Evolutionary conservation across 345 rosid species (phyloP).

Genomic region (Arabis hirsuta): DNA sequence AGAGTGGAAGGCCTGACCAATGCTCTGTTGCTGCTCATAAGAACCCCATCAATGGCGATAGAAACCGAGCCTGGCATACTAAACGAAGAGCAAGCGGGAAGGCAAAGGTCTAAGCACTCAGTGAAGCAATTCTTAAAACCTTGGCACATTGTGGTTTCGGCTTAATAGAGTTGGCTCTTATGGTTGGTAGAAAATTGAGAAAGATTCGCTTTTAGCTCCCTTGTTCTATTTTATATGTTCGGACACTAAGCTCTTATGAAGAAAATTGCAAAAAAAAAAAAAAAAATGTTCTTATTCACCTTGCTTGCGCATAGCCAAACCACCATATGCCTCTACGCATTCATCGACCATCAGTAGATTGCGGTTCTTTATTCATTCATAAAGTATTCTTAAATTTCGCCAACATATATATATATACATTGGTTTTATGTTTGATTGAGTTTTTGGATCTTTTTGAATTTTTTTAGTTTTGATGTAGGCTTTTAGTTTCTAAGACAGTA

Average conservation of each 20-base stretch:
- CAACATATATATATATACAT: too few relatives aligned
- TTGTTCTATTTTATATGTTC: slow-evolving; percentile 4
- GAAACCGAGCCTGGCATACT: slow-evolving; percentile 58
- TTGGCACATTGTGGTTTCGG: slow-evolving; percentile 18
- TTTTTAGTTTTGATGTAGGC: too few relatives aligned
- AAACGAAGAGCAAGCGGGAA: slow-evolving; percentile 72
- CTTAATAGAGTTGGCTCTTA: slow-evolving; percentile 16
- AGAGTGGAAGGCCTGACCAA: slow-evolving; percentile 56
- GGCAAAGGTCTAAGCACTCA: slow-evolving; percentile 58
- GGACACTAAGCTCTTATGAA: background rate
- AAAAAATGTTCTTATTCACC: background rate
- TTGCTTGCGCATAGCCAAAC: too few relatives aligned
- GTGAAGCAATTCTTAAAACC: slow-evolving; percentile 18
- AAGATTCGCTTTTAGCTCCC: slow-evolving; percentile 3
- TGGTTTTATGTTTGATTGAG: too few relatives aligned
- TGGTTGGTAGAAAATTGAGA: slow-evolving; percentile 20
- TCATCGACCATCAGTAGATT: too few relatives aligned
- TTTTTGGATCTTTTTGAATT: too few relatives aligned
- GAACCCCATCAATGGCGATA: slow-evolving; percentile 60
- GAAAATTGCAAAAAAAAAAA: background rate
- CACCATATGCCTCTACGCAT: too few relatives aligned
- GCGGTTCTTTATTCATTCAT: too few relatives aligned
- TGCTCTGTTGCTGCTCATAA: slow-evolving; percentile 87
- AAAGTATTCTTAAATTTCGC: too few relatives aligned
- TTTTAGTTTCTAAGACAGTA: too few relatives aligned